Evolutionary conservation across 129 eudicot species (phyloP).

Genomic region (Tanacetum coccineum): DNA sequence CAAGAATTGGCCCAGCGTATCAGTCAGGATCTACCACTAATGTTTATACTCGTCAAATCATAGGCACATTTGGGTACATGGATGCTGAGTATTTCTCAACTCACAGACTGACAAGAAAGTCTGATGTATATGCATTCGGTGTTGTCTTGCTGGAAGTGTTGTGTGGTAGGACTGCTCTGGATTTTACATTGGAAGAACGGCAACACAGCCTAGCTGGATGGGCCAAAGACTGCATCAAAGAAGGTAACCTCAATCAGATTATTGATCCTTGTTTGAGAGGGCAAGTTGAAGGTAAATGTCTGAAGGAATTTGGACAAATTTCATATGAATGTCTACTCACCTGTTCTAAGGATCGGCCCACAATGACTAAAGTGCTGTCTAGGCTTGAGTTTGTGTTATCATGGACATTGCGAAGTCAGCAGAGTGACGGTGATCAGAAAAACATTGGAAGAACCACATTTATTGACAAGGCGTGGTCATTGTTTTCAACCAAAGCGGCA

Average conservation of each 20-base stretch:
- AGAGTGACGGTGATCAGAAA: constrained; percentile 10
- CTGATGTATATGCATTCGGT: constrained; percentile 46
- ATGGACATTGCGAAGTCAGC: constrained; percentile 6
- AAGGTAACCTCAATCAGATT: constrained; percentile 30
- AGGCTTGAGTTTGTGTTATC: constrained; percentile 32
- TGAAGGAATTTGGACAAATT: too few relatives aligned
- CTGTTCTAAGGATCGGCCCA: constrained; percentile 37
- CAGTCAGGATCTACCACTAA: constrained; percentile 19
- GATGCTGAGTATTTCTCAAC: constrained; percentile 30
- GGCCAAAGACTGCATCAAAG: constrained; percentile 28
- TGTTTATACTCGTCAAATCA: constrained; percentile 23
- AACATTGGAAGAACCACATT: constrained; percentile 15
- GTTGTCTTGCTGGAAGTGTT: constrained; percentile 43
- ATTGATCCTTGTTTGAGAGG: constrained; percentile 32
- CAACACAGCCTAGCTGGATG: constrained; percentile 34
- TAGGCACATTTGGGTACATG: constrained; percentile 31
- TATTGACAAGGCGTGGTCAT: constrained; percentile 24
- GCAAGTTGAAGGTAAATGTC: constrained; percentile 11
- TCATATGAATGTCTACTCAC: constrained; percentile 29
- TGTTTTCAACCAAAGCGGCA: too few relatives aligned
- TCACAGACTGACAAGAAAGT: too few relatives aligned
- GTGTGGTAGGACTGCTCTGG: constrained; percentile 49
- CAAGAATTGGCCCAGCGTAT: constrained; percentile 24
- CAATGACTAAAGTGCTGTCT: constrained; percentile 46
- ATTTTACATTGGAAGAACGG: constrained; percentile 30